A percentile compares a stretch with the other conserved stretches of the same genome.
phyloP scores from a whole-genome alignment of 1,284 basidiomycete species.

The Veloporphyrellus conicus region DNA sequence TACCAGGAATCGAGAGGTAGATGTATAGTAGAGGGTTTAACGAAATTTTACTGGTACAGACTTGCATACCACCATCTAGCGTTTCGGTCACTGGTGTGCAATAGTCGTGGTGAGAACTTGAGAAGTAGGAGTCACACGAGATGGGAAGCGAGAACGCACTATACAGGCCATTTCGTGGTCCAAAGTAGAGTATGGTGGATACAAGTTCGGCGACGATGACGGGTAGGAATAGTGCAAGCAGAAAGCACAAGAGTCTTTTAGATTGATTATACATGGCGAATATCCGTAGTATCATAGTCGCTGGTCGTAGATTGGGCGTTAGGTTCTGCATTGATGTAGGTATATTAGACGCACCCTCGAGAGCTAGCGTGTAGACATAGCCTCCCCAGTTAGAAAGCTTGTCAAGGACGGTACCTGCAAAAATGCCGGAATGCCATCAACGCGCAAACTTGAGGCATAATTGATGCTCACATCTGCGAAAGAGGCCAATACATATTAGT shows the following conservation, averaged over 20 bases:
- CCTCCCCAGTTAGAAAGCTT: constrained; percentile 5
- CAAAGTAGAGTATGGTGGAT: background rate
- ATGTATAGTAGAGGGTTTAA: background rate
- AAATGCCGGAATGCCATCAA: background rate
- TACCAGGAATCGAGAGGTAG: background rate
- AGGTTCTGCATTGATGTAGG: too few relatives aligned
- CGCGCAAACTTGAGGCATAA: background rate
- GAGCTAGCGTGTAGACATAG: constrained; percentile 5
- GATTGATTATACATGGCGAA: constrained; percentile 11
- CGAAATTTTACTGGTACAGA: constrained; percentile 2
- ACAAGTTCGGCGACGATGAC: background rate
- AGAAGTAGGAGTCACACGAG: background rate
- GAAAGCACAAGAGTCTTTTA: constrained; percentile 1
- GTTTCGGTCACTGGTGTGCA: background rate
- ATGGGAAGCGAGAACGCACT: background rate
- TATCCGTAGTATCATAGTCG: constrained; percentile 10
- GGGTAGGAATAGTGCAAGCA: constrained; percentile 6
- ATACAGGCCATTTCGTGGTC: background rate
- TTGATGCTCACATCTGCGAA: background rate
- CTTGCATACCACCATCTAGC: background rate
- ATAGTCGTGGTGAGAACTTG: background rate
- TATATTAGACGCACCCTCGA: constrained; percentile 2
- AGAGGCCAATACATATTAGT: background rate
- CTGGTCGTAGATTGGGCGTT: background rate
- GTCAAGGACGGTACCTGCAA: background rate